These are phyloP conservation scores for Aspergillus heteromorphus DNA, from an alignment of 495 filamentous ascomycete genomes.

Conservation along the genomic window DNA sequence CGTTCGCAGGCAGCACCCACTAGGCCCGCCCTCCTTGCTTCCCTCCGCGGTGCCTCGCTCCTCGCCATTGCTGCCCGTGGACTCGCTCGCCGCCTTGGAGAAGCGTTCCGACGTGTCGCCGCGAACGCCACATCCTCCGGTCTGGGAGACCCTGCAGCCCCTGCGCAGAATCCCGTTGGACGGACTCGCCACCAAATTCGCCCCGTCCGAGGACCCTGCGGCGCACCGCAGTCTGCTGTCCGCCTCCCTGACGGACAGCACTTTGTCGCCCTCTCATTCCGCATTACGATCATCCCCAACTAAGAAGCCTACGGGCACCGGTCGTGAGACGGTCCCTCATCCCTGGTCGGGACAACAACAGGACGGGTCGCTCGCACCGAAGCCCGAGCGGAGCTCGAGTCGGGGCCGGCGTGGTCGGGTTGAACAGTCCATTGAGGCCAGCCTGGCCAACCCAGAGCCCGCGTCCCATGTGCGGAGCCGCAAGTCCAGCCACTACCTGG, in stretches of 20 bases:
- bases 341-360: conserved; percentile 15
- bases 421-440: conserved; percentile 81
- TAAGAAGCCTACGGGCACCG: conserved; percentile 14
- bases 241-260: conserved; percentile 26
- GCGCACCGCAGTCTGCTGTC: conserved; percentile 27
- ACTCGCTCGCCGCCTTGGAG: conserved; percentile 22
- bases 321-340: conserved; percentile 17
- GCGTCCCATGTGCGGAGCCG: conserved; percentile 74
- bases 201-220: conserved; percentile 16
- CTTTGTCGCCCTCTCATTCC: conserved; percentile 14
- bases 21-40: conserved; percentile 29
- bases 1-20: conserved; percentile 34
- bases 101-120: conserved; percentile 19
- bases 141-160: conserved; percentile 7
- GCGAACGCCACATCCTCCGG: conserved; percentile 10
- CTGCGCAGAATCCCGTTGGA: conserved; percentile 17
- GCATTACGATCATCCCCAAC: conserved; percentile 15
- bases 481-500: conserved; percentile 87
- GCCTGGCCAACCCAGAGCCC: conserved; percentile 67
- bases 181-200: conserved; percentile 20
- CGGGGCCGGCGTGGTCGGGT: conserved; percentile 48
- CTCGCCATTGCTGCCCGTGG: conserved; percentile 26
- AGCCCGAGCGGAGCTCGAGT: conserved; percentile 37
- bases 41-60: conserved; percentile 23
- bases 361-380: conserved; percentile 9